Conservation (phyloP, 1,139 yeast genomes). For the Pichia cactophila region DNA sequence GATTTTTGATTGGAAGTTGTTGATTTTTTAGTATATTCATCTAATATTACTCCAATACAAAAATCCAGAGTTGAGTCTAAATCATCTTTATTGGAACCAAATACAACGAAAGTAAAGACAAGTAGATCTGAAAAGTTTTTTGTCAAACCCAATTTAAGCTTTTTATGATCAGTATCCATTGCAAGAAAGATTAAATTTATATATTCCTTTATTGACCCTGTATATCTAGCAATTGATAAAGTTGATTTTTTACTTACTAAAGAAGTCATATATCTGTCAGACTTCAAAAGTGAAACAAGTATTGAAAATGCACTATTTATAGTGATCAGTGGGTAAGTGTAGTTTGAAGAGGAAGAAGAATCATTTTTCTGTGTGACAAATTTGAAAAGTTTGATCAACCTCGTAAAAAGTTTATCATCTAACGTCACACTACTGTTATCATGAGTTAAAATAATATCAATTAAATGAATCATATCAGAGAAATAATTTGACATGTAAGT, state of each 20-base stretch:
- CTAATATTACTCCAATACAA: constrained; percentile 18
- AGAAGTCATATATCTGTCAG: constrained; percentile 24
- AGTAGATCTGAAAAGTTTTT: constrained; percentile 26
- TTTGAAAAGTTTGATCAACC: constrained; percentile 25
- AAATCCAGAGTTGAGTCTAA: constrained; percentile 20
- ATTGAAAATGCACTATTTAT: constrained; percentile 25
- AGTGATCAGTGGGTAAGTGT: constrained; percentile 25
- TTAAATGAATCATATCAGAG: constrained; percentile 23
- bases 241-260: constrained; percentile 18
- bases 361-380: constrained; percentile 17
- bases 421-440: constrained; percentile 23
- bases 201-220: constrained; percentile 18
- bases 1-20: constrained; percentile 16
- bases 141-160: constrained; percentile 24
- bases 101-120: constrained; percentile 25
- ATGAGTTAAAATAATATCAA: constrained; percentile 23
- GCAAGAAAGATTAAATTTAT: constrained; percentile 14
- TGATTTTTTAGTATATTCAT: constrained; percentile 18
- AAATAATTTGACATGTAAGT: constrained; percentile 27
- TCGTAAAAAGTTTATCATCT: constrained; percentile 24
- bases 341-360: constrained; percentile 12
- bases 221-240: constrained; percentile 16
- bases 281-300: constrained; percentile 23
- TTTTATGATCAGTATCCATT: constrained; percentile 25
- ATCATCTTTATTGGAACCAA: constrained; percentile 23